Evolutionary conservation across 768 basidiomycete genomes (phyloP), one percentile per base, ranked within the genome.

Genomic region (Mrakia frigida): DNA sequence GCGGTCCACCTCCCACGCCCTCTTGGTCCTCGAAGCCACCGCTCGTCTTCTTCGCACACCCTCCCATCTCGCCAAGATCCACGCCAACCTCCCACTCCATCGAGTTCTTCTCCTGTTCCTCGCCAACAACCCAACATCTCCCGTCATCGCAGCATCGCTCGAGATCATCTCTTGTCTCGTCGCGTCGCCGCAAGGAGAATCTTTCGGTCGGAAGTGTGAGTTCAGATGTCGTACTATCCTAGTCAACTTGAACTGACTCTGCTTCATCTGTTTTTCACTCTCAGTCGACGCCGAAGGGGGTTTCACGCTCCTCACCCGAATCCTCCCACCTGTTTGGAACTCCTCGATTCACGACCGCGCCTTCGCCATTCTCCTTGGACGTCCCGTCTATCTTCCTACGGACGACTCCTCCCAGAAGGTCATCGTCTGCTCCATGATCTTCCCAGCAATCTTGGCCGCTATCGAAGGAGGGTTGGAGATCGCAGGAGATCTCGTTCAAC

Each of bases 61-160:
- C 6, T 79, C 81, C 14, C 86, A 87, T 80, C 88, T 91, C 80
- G 85, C 85, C 77, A 93, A 90, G 80, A 92, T 96, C 82, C 88
- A 89, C 25, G 84, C 88, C 18, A 86, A 88, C 0, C 86, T 97
- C 0, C 94, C 94, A 0, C 83, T 93, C 16, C 88, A 92, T 41
- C 89, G 93, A 1, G 89, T 96, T 35, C 86, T 87, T 72, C 86
- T 96, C 50, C 87, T 96, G 23, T 88, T 95, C 59, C 87, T 97
- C 10, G 91, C 92, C 4, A 88, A 90, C 56, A 87, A 87, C n/a
- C 92, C 94, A 0, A 84, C 91, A 0, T 80, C 87, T 16, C 81
- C 85, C 50, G 86, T 82, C 52, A 78, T 82, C 53, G 61, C 79
- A 4, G 81, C 82, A 21, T 81, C 81, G 65, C 68, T 83, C 23